Evolutionary conservation across 75 land plant species (phyloP), one percentile per base, ranked within the genome.

Genomic region (Azolla pinnata): DNA sequence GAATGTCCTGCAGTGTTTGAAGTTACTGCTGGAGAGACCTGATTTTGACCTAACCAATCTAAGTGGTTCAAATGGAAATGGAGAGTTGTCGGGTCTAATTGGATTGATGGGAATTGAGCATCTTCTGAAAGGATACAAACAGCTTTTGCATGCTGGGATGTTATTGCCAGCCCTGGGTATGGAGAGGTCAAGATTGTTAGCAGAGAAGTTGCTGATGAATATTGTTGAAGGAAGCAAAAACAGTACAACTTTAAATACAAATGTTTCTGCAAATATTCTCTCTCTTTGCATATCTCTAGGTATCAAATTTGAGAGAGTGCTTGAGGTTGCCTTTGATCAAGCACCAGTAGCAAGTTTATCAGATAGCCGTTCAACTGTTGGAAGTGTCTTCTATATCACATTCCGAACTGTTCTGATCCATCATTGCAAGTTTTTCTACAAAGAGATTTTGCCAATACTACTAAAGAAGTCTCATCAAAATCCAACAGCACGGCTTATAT

Each of bases 391-490:
- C 57, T 76, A 66, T 65, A 34, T 72, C 35, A 66, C 61, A 53
- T 76, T 72, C 34, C 63, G 76, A 30, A 73, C 46, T 21, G 35
- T 67, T 18, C 51, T 76, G 30, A 49, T 76, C 51, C 70, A 67
- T 19, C 77, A 73, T 67, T 54, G 72, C 1, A 76, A 76, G 45
- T 75, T 75, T 48, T 71, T 48, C 55, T 75, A 70, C 38, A 57
- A 59, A 31, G 63, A 60, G 18, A 63, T 76, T 38, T 66, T 72
- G 0, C n/a, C 62, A 32, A n/a, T 48, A 26, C 64, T 76, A 42
- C 44, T 76, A 17, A 33, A 56, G 47, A 63, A 67, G n/a, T 31
- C 79, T 44, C 52, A 30, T 21, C 29, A 40, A 25, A 76, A 72
- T n/a, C 60, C 21, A 4, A 66, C 76, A 30, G 68, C 70, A 17